Base-by-base conservation (phyloP, 2,329 filamentous ascomycete species). In the Dendrostoma leiphaemia region DNA sequence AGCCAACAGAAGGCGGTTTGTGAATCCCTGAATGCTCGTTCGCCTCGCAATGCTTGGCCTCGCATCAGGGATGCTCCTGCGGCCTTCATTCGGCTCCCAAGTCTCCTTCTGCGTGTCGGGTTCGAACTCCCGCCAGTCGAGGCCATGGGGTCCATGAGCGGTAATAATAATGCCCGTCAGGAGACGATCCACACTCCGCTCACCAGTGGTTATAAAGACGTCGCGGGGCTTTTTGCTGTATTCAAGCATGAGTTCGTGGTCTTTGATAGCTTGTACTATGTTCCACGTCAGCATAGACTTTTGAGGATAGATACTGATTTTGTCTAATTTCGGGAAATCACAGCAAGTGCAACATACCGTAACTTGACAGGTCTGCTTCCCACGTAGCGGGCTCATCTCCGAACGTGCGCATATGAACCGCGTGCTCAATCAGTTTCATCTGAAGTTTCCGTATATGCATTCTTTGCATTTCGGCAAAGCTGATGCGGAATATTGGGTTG, bases 381-480 rank as follows among this genome's bases (percentile, higher is more conserved):
- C 51, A 53, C 3, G 21, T 24, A 4, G 8, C 3, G 21, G 35
- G 23, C 2, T 47, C 38, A 10, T n/a, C 26, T 3, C 9, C 12
- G 15, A 10, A 3, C 6, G 6, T 44, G 6, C 21, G 24, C 35
- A 54, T 54, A 15, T 35, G 3, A 5, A 54, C 44, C 1, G 46
- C 31, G 13, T 49, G 44, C 2, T 41, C 29, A 5, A 54, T 31
- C 4, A 54, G 26, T n/a, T 34, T 19, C 15, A 28, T 6, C 13
- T 54, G 26, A 1, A 54, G 15, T 10, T 54, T 49, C 3, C 51
- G 17, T 3, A 49, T 17, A 23, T 43, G 45, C 51, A 54, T 43
- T 6, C 45, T 34, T 29, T 54, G 45, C 51, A 54, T 24, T 17
- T 54, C 51, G 2, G 44, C 51, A 23, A 49, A 54, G 37, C 37